Conservation (phyloP, 2,329 filamentous ascomycete genomes). For the Ophiosphaerella korrae region DNA sequence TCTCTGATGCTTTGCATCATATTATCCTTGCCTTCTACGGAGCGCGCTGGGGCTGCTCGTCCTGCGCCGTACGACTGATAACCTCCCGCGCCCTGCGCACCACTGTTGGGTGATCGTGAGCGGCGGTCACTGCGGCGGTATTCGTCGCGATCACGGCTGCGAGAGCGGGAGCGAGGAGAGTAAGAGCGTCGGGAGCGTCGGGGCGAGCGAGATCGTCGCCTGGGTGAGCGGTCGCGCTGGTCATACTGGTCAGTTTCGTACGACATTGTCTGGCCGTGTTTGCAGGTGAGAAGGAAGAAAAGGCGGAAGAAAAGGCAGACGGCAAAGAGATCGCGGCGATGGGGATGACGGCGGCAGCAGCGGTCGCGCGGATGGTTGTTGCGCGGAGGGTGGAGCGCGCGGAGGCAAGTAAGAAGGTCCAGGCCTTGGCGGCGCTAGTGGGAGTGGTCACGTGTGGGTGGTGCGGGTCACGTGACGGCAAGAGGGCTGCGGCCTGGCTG, state of each 20-base stretch:
- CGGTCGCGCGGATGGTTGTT: conserved; percentile 24
- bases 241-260: conserved; percentile 47
- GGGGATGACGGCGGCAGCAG: conserved; percentile 21
- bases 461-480: conserved; percentile 1
- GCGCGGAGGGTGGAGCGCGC: background rate
- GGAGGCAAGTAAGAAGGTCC: conserved; percentile 23
- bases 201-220: conserved; percentile 61
- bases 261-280: conserved; percentile 34
- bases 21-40: conserved; percentile 87
- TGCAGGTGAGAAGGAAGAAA: conserved; percentile 11
- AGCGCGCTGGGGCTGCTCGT: conserved; percentile 60
- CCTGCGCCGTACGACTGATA: conserved; percentile 61
- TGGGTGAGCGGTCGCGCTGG: conserved; percentile 66
- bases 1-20: conserved; percentile 97
- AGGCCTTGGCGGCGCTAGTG: conserved; percentile 25
- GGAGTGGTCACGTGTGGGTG: conserved; percentile 19
- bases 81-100: conserved; percentile 70
- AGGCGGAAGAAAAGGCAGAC: conserved; percentile 8
- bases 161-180: conserved; percentile 71
- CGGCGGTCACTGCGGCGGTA: conserved; percentile 53
- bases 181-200: conserved; percentile 64
- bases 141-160: conserved; percentile 66
- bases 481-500: background rate
- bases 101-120: conserved; percentile 87
- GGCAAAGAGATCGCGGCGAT: conserved; percentile 11